A percentile compares a stretch with the other conserved stretches of the same genome.
Conservation (phyloP, 495 filamentous ascomycete species). For the Hapsidospora chrysogenum region DNA sequence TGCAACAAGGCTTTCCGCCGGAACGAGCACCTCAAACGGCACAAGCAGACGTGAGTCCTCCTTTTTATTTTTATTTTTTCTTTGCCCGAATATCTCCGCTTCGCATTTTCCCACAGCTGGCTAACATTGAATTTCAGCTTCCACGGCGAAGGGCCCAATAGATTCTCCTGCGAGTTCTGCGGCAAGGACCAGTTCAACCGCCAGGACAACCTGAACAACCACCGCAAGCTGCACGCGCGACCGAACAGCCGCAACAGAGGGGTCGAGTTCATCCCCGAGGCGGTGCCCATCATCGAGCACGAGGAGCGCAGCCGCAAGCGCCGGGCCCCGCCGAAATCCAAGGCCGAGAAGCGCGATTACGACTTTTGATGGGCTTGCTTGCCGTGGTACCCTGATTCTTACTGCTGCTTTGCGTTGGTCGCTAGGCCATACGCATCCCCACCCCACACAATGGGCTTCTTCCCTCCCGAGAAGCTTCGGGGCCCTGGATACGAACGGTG, state of each 20-base stretch:
- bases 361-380: neutral
- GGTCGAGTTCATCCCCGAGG: constrained; percentile 1
- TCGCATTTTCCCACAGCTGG: neutral
- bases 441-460: no score
- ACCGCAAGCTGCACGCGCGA: constrained; percentile 19
- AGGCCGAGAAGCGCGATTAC: neutral
- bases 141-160: constrained; percentile 2
- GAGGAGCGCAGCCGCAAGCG: constrained; percentile 2
- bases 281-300: constrained; percentile 2
- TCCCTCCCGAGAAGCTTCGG: no score
- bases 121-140: neutral
- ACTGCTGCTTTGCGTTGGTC: no score
- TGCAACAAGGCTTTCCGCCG: constrained; percentile 36
- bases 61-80: neutral
- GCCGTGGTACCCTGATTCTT: no score
- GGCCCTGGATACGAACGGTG: no score
- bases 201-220: constrained; percentile 18
- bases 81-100: neutral
- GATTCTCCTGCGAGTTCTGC: constrained; percentile 1
- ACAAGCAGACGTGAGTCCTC: constrained; percentile 33
- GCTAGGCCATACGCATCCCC: no score
- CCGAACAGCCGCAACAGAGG: constrained; percentile 2
- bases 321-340: constrained; percentile 1
- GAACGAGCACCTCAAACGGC: constrained; percentile 48
- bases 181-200: constrained; percentile 35